Evolutionary conservation across 768 basidiomycete species (phyloP).

Genomic region (Suillus alpinus): DNA sequence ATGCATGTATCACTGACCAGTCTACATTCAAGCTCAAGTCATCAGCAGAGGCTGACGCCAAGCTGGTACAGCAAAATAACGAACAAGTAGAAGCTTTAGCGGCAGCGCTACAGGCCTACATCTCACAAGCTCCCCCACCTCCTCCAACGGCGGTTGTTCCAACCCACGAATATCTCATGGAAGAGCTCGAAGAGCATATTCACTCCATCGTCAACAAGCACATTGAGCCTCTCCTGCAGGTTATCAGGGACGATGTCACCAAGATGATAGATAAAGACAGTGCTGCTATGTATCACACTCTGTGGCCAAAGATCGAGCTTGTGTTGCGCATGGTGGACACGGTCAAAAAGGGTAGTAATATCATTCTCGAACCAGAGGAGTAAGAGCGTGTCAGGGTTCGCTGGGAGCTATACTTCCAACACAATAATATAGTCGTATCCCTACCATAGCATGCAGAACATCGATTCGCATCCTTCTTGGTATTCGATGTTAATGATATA

Average conservation of each 20-base stretch:
- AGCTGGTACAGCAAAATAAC: constrained; percentile 15
- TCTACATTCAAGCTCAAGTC: constrained; percentile 11
- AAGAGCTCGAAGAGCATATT: constrained; percentile 23
- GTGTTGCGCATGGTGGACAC: constrained; percentile 30
- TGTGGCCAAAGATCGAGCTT: constrained; percentile 27
- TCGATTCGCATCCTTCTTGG: neutral
- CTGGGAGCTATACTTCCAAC: neutral
- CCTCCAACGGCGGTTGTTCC: constrained; percentile 17
- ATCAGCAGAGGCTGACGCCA: constrained; percentile 11
- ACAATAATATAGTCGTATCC: neutral
- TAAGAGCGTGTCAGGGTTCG: neutral
- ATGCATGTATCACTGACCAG: constrained; percentile 9
- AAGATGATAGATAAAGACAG: constrained; percentile 20
- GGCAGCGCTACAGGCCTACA: constrained; percentile 29
- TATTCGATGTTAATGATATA: constrained; percentile 6
- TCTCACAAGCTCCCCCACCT: constrained; percentile 23
- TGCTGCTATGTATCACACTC: constrained; percentile 17
- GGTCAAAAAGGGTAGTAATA: constrained; percentile 13
- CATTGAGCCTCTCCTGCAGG: constrained; percentile 16
- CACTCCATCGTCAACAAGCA: constrained; percentile 24
- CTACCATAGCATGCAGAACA: neutral
- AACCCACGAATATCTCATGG: constrained; percentile 29
- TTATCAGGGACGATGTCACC: constrained; percentile 25
- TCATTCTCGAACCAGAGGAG: neutral
- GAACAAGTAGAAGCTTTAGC: constrained; percentile 30